Conservation (phyloP, 2,329 filamentous ascomycete genomes). For the Penicillium olsonii region DNA sequence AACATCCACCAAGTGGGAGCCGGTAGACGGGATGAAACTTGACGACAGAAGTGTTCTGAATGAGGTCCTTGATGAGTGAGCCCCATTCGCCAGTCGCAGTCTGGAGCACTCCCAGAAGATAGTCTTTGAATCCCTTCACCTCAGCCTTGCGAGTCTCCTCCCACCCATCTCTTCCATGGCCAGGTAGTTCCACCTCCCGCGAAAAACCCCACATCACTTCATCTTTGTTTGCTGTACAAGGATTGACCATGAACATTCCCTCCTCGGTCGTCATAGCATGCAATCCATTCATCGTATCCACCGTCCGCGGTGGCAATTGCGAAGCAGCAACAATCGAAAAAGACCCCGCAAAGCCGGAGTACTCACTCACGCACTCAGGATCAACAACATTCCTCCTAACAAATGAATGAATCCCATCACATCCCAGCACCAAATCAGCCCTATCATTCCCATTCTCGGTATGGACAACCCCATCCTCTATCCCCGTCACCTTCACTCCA, state of each 20-base stretch:
- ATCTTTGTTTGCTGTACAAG: slow-evolving; percentile 26
- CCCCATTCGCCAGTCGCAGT: slow-evolving; percentile 31
- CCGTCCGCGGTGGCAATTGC: background rate
- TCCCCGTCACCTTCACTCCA: slow-evolving; percentile 20
- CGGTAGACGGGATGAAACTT: slow-evolving; percentile 41
- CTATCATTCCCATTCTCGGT: slow-evolving; percentile 33
- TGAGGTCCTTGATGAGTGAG: slow-evolving; percentile 13
- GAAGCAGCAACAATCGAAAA: slow-evolving; percentile 18
- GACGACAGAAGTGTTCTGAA: slow-evolving; percentile 22
- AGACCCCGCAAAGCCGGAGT: slow-evolving; percentile 34
- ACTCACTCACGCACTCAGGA: slow-evolving; percentile 29
- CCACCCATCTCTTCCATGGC: slow-evolving; percentile 33
- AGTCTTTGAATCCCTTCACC: slow-evolving; percentile 32
- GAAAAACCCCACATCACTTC: slow-evolving; percentile 36
- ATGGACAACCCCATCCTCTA: slow-evolving; percentile 25
- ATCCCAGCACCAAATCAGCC: slow-evolving; percentile 38
- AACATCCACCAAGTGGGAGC: slow-evolving; percentile 35
- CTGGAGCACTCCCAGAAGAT: slow-evolving; percentile 24
- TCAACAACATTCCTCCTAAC: slow-evolving; percentile 36
- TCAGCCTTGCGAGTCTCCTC: slow-evolving; percentile 30
- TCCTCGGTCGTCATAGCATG: slow-evolving; percentile 33
- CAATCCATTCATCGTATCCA: slow-evolving; percentile 20
- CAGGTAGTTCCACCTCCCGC: slow-evolving; percentile 29
- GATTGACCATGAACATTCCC: slow-evolving; percentile 29
- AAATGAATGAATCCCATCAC: slow-evolving; percentile 44